Evolutionary conservation across 2,329 filamentous ascomycete genomes (phyloP).

Genomic region (Fusarium sp.): DNA sequence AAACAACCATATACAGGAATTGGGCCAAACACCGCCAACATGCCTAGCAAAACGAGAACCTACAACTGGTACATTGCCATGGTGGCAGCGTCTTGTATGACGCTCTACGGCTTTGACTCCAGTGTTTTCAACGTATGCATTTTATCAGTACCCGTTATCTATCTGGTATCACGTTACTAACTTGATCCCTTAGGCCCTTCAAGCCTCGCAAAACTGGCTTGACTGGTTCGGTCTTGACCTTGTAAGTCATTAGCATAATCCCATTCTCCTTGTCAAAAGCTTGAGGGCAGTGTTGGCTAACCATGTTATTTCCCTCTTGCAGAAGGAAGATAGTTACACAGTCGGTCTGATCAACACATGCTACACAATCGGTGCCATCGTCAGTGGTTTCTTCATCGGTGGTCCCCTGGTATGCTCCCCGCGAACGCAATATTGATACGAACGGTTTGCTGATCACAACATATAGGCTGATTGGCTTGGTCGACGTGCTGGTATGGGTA

Average conservation of each 20-base stretch:
- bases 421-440: background rate
- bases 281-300: background rate
- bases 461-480: constrained; percentile 68
- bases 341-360: constrained; percentile 72
- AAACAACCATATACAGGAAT: background rate
- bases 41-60: constrained; percentile 52
- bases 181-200: constrained; percentile 60
- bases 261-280: background rate
- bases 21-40: constrained; percentile 46
- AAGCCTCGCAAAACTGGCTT: constrained; percentile 75
- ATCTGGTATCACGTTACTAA: constrained; percentile 5
- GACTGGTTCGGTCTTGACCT: constrained; percentile 68
- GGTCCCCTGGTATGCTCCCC: constrained; percentile 64
- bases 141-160: background rate
- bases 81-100: constrained; percentile 79
- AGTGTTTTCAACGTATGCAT: constrained; percentile 74
- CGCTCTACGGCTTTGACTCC: constrained; percentile 80
- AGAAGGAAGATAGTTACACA: constrained; percentile 57
- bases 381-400: constrained; percentile 77
- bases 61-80: constrained; percentile 69
- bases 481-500: constrained; percentile 73
- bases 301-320: background rate
- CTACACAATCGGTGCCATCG: constrained; percentile 78
- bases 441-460: constrained; percentile 19
- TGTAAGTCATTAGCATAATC: background rate